Evolutionary conservation across 176 grass and related monocot genomes (phyloP), one percentile per base, ranked within the genome.

Genomic region (Pontederia paniculata): DNA sequence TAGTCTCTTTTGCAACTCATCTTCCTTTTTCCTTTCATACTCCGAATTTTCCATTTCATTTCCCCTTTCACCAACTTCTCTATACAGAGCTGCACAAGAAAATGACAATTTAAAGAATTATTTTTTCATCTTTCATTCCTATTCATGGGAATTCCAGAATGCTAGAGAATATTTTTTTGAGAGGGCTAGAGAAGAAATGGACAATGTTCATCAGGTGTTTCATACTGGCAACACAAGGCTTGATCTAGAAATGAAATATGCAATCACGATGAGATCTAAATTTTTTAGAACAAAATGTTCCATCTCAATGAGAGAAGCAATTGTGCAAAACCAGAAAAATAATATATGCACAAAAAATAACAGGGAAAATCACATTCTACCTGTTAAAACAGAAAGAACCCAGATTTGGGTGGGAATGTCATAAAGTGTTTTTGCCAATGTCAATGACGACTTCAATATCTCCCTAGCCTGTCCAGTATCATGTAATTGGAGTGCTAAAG

Each of bases 371-470:
- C 13, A 16, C 18, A 8, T 1, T 31, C 5, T 31, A 72, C 69
- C 91, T 78, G 91, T 90, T 53, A 97, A 78, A 78, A 97, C 73
- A 63, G 91, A 97, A 62, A 97, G 79, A 46, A 97, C 78, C 91
- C 91, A 97, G 28, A 97, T 97, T 59, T 97, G 91, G 53, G 91
- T 87, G 63, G 91, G 91, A 77, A 97, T 74, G 44, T 96, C 91
- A 83, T 87, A 89, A n/a, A 96, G 57, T 50, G 91, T 97, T 68
- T 90, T 97, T 20, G 91, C 83, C 63, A 97, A 80, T 8, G 91
- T 97, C 71, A 97, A 67, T 1, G 91, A 78, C 45, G 91, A 97
- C 71, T 97, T 97, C 45, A 97, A 69, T 61, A 97, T 97, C 74
- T 97, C 91, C 78, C 83, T 86, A 72, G 86, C 86, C 47, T 97